Evolutionary conservation across 768 basidiomycete species (phyloP), one percentile per base, ranked within the genome.

Genomic region (Porphyrellus cyaneotinctus): DNA sequence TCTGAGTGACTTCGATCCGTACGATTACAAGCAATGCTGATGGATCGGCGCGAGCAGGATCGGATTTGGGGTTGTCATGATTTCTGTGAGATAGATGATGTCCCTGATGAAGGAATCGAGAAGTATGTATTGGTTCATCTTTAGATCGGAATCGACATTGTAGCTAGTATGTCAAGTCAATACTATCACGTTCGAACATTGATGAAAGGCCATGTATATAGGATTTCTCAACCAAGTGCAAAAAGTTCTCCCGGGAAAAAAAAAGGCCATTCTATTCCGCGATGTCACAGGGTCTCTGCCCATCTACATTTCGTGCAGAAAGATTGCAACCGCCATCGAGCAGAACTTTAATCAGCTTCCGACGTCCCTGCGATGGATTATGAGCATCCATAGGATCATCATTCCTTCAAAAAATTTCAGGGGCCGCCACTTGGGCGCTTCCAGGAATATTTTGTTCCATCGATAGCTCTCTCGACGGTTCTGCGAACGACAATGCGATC

Each of bases 1-100:
- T 74, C 51, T 79, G 63, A 63, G 28, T 18, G 39, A 11, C 17
- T 11, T 46, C 2, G 14, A 5, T 15, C 10, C 22, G 18, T n/a
- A 26, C 23, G 11, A 12, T 5, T 28, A 28, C n/a, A n/a, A n/a
- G n/a, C n/a, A n/a, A n/a, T 28, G 26, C 26, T 28, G 26, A 28
- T 28, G 26, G 26, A 9, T 9, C 26, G 4, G 26, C 26, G 9
- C 26, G 9, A 28, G 9, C 26, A 28, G 4, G 26, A 28, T 28
- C 26, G 32, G 32, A 15, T 33, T 33, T 33, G 6, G 4, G 26
- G 26, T 28, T 9, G 26, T 28, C 4, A 9, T 28, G 26, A 5
- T 9, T 28, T 4, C 26, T 5, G 26, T 28, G 9, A 28, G 26
- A 28, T 28, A 28, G 26, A 9, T 28, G 9, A 28, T 28, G 9